These are phyloP conservation scores for Colletotrichum acutatum DNA, from an alignment of 2,329 filamentous ascomycete species.

Conservation along the genomic window DNA sequence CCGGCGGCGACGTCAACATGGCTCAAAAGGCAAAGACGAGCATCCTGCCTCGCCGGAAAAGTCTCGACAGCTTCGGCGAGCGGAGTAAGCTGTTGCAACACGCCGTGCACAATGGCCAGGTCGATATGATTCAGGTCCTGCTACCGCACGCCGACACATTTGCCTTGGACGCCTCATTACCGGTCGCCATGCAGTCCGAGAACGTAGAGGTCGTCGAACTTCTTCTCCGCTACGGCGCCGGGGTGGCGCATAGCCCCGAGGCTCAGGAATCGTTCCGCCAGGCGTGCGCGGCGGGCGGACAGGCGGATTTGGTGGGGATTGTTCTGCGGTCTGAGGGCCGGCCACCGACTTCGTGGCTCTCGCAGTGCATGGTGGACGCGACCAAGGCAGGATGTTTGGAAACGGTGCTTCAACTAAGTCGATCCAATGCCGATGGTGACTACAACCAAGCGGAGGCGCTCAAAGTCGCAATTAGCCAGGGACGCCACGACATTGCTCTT, in stretches of 20 bases:
- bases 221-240: constrained; percentile 62
- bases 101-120: constrained; percentile 60
- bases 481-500: constrained; percentile 64
- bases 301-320: constrained; percentile 58
- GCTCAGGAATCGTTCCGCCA: constrained; percentile 65
- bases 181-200: constrained; percentile 57
- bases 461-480: constrained; percentile 58
- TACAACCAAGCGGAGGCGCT: constrained; percentile 64
- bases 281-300: constrained; percentile 57
- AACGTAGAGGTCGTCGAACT: constrained; percentile 57
- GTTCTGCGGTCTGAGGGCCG: constrained; percentile 61
- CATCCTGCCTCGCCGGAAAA: constrained; percentile 60
- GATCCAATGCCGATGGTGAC: constrained; percentile 64
- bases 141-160: constrained; percentile 63
- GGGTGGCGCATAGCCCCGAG: constrained; percentile 47
- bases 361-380: constrained; percentile 64
- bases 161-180: constrained; percentile 61
- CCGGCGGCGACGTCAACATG: constrained; percentile 62
- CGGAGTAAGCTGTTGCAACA: constrained; percentile 62
- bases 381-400: constrained; percentile 59
- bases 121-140: constrained; percentile 65
- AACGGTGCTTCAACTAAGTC: constrained; percentile 62
- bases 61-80: constrained; percentile 59
- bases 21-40: constrained; percentile 58
- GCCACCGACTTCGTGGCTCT: constrained; percentile 55